These are phyloP conservation scores for Trichoderma oligosporum DNA, from an alignment of 2,329 filamentous ascomycete species.

Conservation along the genomic window DNA sequence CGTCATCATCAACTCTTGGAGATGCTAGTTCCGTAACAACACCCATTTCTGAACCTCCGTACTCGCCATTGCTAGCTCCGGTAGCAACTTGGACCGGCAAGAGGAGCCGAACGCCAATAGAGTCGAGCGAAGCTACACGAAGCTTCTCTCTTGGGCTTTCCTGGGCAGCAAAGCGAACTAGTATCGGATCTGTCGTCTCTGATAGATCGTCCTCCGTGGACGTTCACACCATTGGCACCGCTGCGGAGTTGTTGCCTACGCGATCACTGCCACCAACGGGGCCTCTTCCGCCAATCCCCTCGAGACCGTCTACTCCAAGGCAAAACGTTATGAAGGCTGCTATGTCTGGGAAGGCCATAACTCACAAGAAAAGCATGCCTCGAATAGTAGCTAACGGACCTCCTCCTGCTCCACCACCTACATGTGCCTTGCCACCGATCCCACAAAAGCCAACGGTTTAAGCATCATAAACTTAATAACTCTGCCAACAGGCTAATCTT, in stretches of 20 bases:
- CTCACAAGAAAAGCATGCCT: slow-evolving; percentile 48
- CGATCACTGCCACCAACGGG: slow-evolving; percentile 30
- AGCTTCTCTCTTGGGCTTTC: slow-evolving; percentile 16
- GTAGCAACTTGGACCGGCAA: not conserved
- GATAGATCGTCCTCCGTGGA: slow-evolving; percentile 27
- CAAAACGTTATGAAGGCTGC: slow-evolving; percentile 23
- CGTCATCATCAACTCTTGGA: not conserved
- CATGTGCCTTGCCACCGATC: slow-evolving; percentile 49
- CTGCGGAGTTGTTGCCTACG: slow-evolving; percentile 24
- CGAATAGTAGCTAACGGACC: slow-evolving; percentile 41
- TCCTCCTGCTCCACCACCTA: slow-evolving; percentile 54
- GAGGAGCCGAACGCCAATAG: slow-evolving; percentile 3
- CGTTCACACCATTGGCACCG: slow-evolving; percentile 9
- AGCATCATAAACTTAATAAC: slow-evolving; percentile 15
- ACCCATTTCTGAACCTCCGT: not conserved
- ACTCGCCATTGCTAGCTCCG: not conserved
- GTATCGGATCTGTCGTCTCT: slow-evolving; percentile 29
- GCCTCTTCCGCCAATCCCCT: slow-evolving; percentile 33
- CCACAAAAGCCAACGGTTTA: slow-evolving; percentile 24
- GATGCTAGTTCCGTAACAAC: not conserved
- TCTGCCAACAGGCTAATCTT: not conserved
- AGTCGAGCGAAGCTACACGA: not conserved
- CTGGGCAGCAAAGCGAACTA: slow-evolving; percentile 29
- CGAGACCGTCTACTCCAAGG: slow-evolving; percentile 24
- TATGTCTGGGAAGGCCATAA: slow-evolving; percentile 24